phyloP scores from a whole-genome alignment of 176 grass and related monocot species.

The Aegilops speltoides region DNA sequence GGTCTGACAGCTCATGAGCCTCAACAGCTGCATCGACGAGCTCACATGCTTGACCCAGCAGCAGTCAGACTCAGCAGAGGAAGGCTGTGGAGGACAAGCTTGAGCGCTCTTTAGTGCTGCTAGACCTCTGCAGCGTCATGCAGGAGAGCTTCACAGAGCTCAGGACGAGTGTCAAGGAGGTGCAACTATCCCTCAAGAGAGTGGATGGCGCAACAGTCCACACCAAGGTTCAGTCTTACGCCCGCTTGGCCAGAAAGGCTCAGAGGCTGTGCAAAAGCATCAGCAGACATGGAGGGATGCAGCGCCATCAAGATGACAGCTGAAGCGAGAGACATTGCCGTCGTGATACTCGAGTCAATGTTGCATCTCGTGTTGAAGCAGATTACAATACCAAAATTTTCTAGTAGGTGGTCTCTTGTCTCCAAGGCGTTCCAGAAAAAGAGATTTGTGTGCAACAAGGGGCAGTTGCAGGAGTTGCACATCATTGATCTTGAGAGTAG shows the following conservation, averaged over 20 bases:
- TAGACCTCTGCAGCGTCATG: slow-evolving; percentile 27
- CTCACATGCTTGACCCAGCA: slow-evolving; percentile 12
- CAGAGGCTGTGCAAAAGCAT: slow-evolving; percentile 49
- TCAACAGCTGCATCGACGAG: slow-evolving; percentile 12
- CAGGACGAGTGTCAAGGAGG: slow-evolving; percentile 24
- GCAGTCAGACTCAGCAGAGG: not conserved
- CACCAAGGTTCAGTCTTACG: slow-evolving; percentile 19
- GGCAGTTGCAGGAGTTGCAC: slow-evolving; percentile 40
- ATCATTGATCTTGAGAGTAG: slow-evolving; percentile 34
- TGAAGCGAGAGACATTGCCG: slow-evolving; percentile 31
- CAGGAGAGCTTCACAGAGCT: slow-evolving; percentile 21
- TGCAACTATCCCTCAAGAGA: slow-evolving; percentile 22
- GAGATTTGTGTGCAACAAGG: slow-evolving; percentile 18
- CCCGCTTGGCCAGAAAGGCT: slow-evolving; percentile 29
- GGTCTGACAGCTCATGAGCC: slow-evolving; percentile 26
- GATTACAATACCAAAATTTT: not conserved
- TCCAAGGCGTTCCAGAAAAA: slow-evolving; percentile 42
- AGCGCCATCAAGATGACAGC: slow-evolving; percentile 31
- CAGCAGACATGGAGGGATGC: slow-evolving; percentile 19
- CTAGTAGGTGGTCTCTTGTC: slow-evolving; percentile 46
- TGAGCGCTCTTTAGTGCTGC: slow-evolving; percentile 1
- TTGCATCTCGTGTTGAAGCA: slow-evolving; percentile 14
- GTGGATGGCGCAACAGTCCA: not conserved
- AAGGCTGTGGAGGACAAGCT: slow-evolving; percentile 15
- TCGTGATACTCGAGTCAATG: slow-evolving; percentile 27